A percentile compares a stretch with the other conserved stretches of the same genome.
Evolutionary conservation across 1,139 yeast genomes (phyloP).

Genomic region (Fermentozyma sake): DNA sequence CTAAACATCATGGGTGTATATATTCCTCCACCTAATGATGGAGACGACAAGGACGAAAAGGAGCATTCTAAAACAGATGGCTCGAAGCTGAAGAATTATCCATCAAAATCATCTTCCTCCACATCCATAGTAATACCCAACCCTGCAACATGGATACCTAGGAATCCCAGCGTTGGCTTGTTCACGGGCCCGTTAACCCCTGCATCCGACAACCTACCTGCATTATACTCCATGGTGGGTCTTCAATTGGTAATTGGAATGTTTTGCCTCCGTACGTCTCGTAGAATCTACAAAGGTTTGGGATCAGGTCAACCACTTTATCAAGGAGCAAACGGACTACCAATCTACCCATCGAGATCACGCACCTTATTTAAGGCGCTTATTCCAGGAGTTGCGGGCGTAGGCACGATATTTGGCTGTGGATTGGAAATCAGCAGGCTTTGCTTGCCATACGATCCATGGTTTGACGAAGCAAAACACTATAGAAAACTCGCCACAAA

Average conservation of each 20-base stretch:
- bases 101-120: constrained; percentile 9
- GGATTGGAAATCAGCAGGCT: constrained; percentile 51
- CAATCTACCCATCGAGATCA: constrained; percentile 4
- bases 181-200: constrained; percentile 65
- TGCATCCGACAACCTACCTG: constrained; percentile 53
- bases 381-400: constrained; percentile 17
- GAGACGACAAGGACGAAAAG: constrained; percentile 10
- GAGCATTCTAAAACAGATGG: constrained; percentile 3
- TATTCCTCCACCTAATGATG: constrained; percentile 16
- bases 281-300: constrained; percentile 9
- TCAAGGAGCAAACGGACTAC: too few species aligned
- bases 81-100: constrained; percentile 2
- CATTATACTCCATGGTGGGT: constrained; percentile 43
- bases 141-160: constrained; percentile 23
- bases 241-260: constrained; percentile 46
- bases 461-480: constrained; percentile 55
- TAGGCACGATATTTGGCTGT: constrained; percentile 25
- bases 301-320: neutral
- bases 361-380: constrained; percentile 9
- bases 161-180: constrained; percentile 54
- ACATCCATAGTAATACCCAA: constrained; percentile 19
- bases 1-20: constrained; percentile 18
- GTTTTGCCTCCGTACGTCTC: constrained; percentile 20
- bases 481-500: constrained; percentile 43
- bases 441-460: constrained; percentile 54